Evolutionary conservation across 1,284 basidiomycete species (phyloP).

Genomic region (Takashimella tepidaria): DNA sequence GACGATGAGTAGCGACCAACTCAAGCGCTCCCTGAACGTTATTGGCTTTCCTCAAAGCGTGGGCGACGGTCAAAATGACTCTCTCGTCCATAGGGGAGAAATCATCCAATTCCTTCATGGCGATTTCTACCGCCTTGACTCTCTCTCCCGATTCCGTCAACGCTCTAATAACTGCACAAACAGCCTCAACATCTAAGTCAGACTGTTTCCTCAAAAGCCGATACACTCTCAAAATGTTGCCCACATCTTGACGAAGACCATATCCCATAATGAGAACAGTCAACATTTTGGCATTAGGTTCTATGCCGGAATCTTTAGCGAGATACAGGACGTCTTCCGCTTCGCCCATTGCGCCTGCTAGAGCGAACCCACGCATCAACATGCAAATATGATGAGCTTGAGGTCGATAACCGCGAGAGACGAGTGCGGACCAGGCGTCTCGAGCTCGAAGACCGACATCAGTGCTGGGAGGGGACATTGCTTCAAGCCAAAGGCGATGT

Average conservation of each 20-base stretch:
- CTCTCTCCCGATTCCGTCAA: slow-evolving; percentile 1
- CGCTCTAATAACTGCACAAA: slow-evolving; percentile 6
- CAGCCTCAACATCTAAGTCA: slow-evolving; percentile 3
- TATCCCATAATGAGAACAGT: slow-evolving; percentile 20
- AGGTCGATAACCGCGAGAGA: slow-evolving; percentile 34
- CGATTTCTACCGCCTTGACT: slow-evolving; percentile 1
- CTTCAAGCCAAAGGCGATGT: slow-evolving; percentile 32
- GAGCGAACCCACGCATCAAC: slow-evolving; percentile 34
- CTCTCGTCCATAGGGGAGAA: slow-evolving; percentile 5
- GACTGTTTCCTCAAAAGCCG: neutral
- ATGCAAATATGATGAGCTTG: slow-evolving; percentile 27
- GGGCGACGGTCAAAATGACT: slow-evolving; percentile 7
- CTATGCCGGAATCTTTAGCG: slow-evolving; percentile 18
- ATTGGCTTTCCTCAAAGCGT: slow-evolving; percentile 4
- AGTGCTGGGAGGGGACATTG: slow-evolving; percentile 14
- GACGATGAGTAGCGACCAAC: slow-evolving; percentile 9
- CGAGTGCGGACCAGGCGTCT: slow-evolving; percentile 26
- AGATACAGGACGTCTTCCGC: slow-evolving; percentile 28
- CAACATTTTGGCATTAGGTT: slow-evolving; percentile 21
- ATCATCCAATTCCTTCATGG: slow-evolving; percentile 3
- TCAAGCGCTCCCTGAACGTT: slow-evolving; percentile 12
- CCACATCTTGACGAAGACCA: slow-evolving; percentile 1
- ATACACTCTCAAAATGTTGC: slow-evolving; percentile 7
- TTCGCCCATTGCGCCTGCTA: slow-evolving; percentile 29
- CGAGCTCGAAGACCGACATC: neutral